These are phyloP conservation scores for Periglandula ipomoeae DNA, from an alignment of 2,329 filamentous ascomycete species.

Conservation along the genomic window DNA sequence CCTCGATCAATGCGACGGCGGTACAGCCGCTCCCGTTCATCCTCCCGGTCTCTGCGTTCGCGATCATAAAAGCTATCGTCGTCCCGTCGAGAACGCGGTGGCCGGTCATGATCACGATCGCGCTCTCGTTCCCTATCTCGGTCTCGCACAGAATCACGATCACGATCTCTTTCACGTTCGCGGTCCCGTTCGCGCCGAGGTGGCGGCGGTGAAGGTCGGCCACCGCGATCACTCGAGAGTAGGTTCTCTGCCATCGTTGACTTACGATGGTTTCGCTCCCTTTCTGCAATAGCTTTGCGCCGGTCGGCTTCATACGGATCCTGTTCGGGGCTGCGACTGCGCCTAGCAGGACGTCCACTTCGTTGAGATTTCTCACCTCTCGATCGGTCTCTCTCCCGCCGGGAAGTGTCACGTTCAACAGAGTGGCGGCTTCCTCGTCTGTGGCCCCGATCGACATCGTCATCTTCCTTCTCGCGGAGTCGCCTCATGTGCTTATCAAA, in stretches of 20 bases:
- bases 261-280: constrained; percentile 89
- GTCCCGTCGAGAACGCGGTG: constrained; percentile 46
- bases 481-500: constrained; percentile 91
- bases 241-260: constrained; percentile 58
- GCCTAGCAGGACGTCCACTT: constrained; percentile 46
- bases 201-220: constrained; percentile 32
- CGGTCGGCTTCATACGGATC: constrained; percentile 95
- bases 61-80: constrained; percentile 69
- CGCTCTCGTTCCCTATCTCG: constrained; percentile 23
- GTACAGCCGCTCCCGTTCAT: constrained; percentile 82
- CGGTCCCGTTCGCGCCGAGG: constrained; percentile 32
- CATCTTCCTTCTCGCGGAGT: constrained; percentile 84
- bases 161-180: constrained; percentile 34
- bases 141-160: constrained; percentile 28
- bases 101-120: constrained; percentile 38
- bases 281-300: constrained; percentile 84
- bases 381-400: constrained; percentile 51
- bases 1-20: constrained; percentile 69
- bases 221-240: constrained; percentile 42
- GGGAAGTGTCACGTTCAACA: constrained; percentile 42
- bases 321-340: constrained; percentile 80
- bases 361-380: constrained; percentile 57
- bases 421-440: constrained; percentile 49
- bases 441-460: constrained; percentile 61
- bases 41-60: constrained; percentile 79